These are phyloP conservation scores for Cucumis cinereus DNA, from an alignment of 306 rosid species.

Conservation along the genomic window DNA sequence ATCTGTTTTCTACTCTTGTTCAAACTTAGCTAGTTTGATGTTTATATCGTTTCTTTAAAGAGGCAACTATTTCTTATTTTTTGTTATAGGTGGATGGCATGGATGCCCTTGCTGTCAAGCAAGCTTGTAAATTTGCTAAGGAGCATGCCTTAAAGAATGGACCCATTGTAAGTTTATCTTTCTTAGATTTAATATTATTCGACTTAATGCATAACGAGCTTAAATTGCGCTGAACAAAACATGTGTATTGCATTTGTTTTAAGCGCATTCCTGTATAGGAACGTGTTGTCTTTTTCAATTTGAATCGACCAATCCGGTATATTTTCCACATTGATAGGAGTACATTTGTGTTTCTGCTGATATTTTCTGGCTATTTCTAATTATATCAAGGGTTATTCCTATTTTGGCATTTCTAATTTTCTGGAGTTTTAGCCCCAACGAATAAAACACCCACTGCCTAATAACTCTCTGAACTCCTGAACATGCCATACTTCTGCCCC, in stretches of 20 bases:
- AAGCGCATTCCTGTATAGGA: not conserved
- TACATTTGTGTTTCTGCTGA: too few species aligned
- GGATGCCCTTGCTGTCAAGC: conserved; percentile 95
- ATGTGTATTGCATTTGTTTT: not conserved
- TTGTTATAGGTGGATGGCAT: conserved; percentile 79
- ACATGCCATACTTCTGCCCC: not conserved
- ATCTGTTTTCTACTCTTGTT: not conserved
- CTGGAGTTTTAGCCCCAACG: not conserved
- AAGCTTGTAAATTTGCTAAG: conserved; percentile 86
- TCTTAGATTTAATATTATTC: not conserved
- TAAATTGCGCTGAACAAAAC: not conserved
- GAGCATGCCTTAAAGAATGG: conserved; percentile 91
- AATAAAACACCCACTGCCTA: not conserved
- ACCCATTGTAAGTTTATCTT: conserved; percentile 68
- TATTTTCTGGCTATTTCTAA: too few species aligned
- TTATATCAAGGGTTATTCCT: too few species aligned
- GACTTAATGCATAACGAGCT: not conserved
- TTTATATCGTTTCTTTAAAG: not conserved
- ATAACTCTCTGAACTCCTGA: not conserved
- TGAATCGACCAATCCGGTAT: too few species aligned
- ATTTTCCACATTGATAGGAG: too few species aligned
- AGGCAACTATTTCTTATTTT: conserved; percentile 1
- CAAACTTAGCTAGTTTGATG: not conserved
- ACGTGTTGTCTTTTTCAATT: not conserved
- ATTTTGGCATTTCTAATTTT: too few species aligned